These are phyloP conservation scores for Macrotyloma uniflorum DNA, from an alignment of 306 rosid species.

Conservation along the genomic window DNA sequence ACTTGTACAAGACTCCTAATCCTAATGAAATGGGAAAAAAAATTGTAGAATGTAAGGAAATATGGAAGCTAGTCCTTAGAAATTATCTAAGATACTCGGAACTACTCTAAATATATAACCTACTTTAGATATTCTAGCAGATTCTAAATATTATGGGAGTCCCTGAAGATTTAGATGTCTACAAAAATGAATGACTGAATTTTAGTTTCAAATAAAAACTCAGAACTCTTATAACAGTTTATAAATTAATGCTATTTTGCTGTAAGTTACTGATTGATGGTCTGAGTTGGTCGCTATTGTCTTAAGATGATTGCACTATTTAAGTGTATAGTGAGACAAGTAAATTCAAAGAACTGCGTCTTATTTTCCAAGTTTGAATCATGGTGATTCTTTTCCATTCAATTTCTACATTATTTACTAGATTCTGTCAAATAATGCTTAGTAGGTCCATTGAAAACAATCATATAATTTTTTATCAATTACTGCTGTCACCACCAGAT, in stretches of 20 bases:
- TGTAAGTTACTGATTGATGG: background rate
- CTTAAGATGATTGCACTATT: slow-evolving; percentile 5
- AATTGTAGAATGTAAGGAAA: background rate
- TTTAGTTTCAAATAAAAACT: background rate
- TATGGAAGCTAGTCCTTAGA: background rate
- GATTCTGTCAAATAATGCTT: background rate
- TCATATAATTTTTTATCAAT: background rate
- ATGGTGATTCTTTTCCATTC: background rate
- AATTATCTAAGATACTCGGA: background rate
- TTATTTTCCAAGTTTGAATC: background rate
- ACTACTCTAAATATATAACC: background rate
- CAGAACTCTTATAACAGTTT: background rate
- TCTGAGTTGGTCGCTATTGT: background rate
- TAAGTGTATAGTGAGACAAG: background rate
- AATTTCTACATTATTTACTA: background rate
- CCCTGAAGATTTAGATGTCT: background rate
- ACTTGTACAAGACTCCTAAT: background rate
- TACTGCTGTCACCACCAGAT: background rate
- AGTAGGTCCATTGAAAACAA: background rate
- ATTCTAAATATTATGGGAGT: background rate
- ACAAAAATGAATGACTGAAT: background rate
- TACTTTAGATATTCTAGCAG: background rate
- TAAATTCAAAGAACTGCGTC: background rate
- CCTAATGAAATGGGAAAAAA: background rate
- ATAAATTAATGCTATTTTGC: slow-evolving; percentile 5